Conservation (phyloP, 164 flowering plant species). For the Annona squamosa region DNA sequence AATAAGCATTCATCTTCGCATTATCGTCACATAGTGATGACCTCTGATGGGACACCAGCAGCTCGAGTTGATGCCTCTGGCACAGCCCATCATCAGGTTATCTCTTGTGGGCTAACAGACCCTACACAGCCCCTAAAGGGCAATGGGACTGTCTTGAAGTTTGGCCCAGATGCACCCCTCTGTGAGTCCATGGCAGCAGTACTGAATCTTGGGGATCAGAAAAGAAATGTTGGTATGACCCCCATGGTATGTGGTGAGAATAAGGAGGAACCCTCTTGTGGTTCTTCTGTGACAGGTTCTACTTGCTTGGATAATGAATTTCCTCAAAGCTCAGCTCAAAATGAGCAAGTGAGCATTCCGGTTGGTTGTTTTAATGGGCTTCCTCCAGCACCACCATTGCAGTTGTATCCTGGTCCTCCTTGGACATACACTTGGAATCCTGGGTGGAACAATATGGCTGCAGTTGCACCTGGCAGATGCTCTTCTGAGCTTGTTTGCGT, state of each 20-base stretch:
- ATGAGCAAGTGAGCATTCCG: constrained; percentile 13
- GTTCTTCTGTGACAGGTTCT: constrained; percentile 23
- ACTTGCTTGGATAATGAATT: constrained; percentile 18
- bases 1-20: constrained; percentile 19
- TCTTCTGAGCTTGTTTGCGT: constrained; percentile 16
- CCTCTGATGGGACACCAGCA: constrained; percentile 27
- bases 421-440: constrained; percentile 32
- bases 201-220: constrained; percentile 34
- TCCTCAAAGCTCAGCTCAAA: constrained; percentile 10
- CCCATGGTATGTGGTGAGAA: constrained; percentile 12
- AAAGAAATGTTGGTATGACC: constrained; percentile 14
- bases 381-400: constrained; percentile 15
- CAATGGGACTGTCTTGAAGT: constrained; percentile 30
- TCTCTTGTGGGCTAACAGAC: constrained; percentile 20
- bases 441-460: constrained; percentile 15
- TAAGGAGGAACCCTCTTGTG: constrained; percentile 26
- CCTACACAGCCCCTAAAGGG: constrained; percentile 19
- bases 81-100: constrained; percentile 20
- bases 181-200: constrained; percentile 38
- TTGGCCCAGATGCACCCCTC: constrained; percentile 37
- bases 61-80: constrained; percentile 19
- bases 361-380: constrained; percentile 8
- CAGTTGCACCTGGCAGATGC: constrained; percentile 14
- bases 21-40: constrained; percentile 21
- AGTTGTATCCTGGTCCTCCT: constrained; percentile 29